Percentiles rank a stretch among this genome's conserved stretches.
These are phyloP conservation scores for Neoascochyta sp. DNA, from an alignment of 2,329 filamentous ascomycete species.

Conservation along the genomic window DNA sequence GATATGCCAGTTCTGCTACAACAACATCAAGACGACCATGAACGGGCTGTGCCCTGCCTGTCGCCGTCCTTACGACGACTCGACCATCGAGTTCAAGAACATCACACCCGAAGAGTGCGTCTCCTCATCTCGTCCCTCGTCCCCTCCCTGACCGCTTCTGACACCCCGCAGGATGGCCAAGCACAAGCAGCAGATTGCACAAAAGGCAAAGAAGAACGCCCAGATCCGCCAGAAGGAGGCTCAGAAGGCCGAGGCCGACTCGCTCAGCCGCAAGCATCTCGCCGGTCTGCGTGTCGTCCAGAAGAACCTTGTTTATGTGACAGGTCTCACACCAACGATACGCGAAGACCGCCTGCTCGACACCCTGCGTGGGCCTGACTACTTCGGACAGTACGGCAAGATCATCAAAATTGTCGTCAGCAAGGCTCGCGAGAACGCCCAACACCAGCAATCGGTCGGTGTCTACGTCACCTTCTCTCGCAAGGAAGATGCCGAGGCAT, in stretches of 20 bases:
- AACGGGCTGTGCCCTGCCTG: slow-evolving; percentile 98
- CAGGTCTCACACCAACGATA: slow-evolving; percentile 85
- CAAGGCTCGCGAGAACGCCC: slow-evolving; percentile 75
- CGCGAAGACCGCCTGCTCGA: slow-evolving; percentile 89
- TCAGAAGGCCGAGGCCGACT: slow-evolving; percentile 94
- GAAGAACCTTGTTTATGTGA: slow-evolving; percentile 98
- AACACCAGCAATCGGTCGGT: slow-evolving; percentile 77
- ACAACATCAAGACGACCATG: slow-evolving; percentile 98
- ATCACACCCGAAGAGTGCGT: slow-evolving; percentile 91
- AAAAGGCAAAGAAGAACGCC: slow-evolving; percentile 90
- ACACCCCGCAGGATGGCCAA: slow-evolving; percentile 59
- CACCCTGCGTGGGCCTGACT: slow-evolving; percentile 83
- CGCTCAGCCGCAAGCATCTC: slow-evolving; percentile 90
- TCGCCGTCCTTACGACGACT: slow-evolving; percentile 90
- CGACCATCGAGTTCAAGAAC: slow-evolving; percentile 94
- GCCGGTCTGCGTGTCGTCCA: slow-evolving; percentile 94
- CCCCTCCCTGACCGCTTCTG: slow-evolving; percentile 16
- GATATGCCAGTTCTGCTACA: slow-evolving; percentile 99
- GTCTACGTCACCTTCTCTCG: slow-evolving; percentile 98
- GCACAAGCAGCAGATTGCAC: slow-evolving; percentile 68
- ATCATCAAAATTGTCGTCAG: slow-evolving; percentile 99
- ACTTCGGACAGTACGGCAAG: slow-evolving; percentile 97
- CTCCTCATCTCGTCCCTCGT: too few relatives aligned
- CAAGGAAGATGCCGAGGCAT: slow-evolving; percentile 83
- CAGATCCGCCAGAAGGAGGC: slow-evolving; percentile 88